Evolutionary conservation across 1,284 basidiomycete genomes (phyloP), one percentile per base, ranked within the genome.

Genomic region (Leccinum fallax): DNA sequence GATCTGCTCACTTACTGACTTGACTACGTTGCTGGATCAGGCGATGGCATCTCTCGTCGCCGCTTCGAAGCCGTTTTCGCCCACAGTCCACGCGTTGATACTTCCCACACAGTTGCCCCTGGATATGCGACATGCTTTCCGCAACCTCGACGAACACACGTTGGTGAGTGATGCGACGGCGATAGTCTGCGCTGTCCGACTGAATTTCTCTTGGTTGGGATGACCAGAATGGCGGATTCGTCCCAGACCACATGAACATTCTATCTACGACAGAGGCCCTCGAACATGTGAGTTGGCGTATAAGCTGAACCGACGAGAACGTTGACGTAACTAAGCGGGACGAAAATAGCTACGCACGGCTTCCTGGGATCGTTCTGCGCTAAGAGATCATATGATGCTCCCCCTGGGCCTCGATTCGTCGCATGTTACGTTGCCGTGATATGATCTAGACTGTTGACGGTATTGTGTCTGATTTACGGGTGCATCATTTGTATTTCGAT

Each of bases 231-330:
- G 78, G 77, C 28, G 80, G 80, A 16, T 74, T 81, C 36, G 75
- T 84, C 51, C 88, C 89, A 11, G 85, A 90, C 65, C 89, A 93
- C 66, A 92, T 93, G 89, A 91, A 93, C 70, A 74, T 93, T 24
- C 69, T 92, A 34, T 80, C 87, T 15, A 77, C 77, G 13, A 61
- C 71, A 9, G 85, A 89, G 55, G 88, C 88, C 19, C 69, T 79
- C 16, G 75, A 77, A 59, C 87, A 90, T 70, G 89, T 89, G 64
- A 62, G 85, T 78, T 32, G 52, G 21, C 16, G 19, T 46, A 7
- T 49, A 11, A 21, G 26, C 54, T 5, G 46, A 43, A 32, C 24
- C 3, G 16, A 40, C 15, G 4, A 15, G 24, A 36, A 8, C 4
- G 28, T 19, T 5, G 21, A 26, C 28, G 40, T 62, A 5, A 54